Conservation (phyloP, 495 filamentous ascomycete genomes). For the Elasticomyces elasticus region DNA sequence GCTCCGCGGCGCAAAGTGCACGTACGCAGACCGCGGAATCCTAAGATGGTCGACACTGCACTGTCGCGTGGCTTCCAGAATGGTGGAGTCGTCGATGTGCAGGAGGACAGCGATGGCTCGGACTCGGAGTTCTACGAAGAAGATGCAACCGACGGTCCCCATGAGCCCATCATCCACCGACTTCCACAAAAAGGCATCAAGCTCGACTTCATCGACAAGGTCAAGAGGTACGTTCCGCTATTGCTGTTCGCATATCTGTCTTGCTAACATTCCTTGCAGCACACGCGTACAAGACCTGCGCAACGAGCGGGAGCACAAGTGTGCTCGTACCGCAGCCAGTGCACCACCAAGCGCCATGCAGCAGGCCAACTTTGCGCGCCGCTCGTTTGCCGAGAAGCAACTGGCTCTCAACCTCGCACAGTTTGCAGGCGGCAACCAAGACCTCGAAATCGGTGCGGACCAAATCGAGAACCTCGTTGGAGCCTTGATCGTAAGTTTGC, state of each 20-base stretch:
- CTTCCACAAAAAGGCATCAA: conserved; percentile 66
- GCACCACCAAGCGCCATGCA: conserved; percentile 9
- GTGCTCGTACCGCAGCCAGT: background rate
- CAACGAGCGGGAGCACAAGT: conserved; percentile 3
- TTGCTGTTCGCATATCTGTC: background rate
- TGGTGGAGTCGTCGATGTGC: conserved; percentile 62
- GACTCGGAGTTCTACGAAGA: conserved; percentile 40
- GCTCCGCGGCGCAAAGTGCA: conserved; percentile 25
- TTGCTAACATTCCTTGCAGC: conserved; percentile 2
- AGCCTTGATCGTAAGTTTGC: conserved; percentile 29
- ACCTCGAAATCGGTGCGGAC: conserved; percentile 23
- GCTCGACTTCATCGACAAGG: conserved; percentile 61
- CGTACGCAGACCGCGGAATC: conserved; percentile 47
- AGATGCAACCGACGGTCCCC: conserved; percentile 38
- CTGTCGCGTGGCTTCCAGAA: conserved; percentile 54
- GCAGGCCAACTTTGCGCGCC: conserved; percentile 17
- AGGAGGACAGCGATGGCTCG: conserved; percentile 39
- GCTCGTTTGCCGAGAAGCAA: conserved; percentile 39
- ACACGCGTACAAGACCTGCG: conserved; percentile 10
- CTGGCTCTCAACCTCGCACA: conserved; percentile 48
- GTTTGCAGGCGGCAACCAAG: conserved; percentile 31
- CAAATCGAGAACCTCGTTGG: conserved; percentile 25
- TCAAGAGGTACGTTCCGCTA: conserved; percentile 24
- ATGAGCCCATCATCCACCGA: conserved; percentile 43
- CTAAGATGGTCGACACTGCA: conserved; percentile 36